phyloP scores from a whole-genome alignment of 208 protist species.

The Balamuthia mandrillaris region DNA sequence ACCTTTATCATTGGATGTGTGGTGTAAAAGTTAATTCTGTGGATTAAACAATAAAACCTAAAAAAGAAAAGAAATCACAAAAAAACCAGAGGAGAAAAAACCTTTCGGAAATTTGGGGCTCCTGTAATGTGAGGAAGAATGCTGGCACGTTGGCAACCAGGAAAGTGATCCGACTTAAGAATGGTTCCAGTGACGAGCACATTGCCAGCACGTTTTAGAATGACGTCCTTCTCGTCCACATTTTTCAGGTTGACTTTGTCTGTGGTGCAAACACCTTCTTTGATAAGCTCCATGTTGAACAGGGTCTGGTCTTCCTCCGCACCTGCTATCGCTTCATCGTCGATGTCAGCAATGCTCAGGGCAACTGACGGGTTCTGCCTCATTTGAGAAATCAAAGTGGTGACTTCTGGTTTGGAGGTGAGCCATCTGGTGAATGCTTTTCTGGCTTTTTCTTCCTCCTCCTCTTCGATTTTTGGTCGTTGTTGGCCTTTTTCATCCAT shows the following conservation, averaged over 20 bases:
- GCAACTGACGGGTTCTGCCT: neutral
- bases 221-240: neutral
- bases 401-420: constrained; percentile 26
- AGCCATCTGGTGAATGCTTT: constrained; percentile 25
- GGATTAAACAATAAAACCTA: too few relatives aligned
- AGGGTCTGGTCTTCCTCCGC: neutral
- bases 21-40: too few relatives aligned
- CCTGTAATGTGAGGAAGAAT: constrained; percentile 18
- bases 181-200: constrained; percentile 43
- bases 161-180: constrained; percentile 49
- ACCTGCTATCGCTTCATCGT: neutral
- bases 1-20: too few relatives aligned
- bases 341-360: neutral
- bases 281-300: neutral
- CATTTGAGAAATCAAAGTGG: constrained; percentile 36
- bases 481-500: neutral
- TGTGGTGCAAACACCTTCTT: neutral
- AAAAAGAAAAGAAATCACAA: too few relatives aligned
- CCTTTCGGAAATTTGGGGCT: constrained; percentile 44
- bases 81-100: too few relatives aligned
- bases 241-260: neutral
- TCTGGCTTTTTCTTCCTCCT: too few relatives aligned
- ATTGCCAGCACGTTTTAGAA: constrained; percentile 3
- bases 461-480: too few relatives aligned
- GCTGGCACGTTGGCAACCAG: constrained; percentile 25